phyloP scores from a whole-genome alignment of 768 basidiomycete species.

The Mycena kentingensis region DNA sequence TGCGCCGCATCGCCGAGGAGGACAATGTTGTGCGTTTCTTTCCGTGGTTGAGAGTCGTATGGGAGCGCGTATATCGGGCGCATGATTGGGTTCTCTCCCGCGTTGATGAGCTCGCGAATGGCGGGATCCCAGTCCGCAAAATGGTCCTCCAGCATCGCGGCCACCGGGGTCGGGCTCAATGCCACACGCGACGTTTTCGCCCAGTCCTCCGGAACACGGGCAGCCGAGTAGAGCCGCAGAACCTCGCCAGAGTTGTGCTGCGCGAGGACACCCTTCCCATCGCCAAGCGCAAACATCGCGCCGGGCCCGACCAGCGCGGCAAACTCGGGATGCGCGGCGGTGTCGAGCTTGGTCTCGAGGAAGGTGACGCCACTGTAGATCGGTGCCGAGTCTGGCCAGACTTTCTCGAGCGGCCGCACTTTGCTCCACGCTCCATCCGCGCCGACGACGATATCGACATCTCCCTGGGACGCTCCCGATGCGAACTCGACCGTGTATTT shows the following conservation, averaged over 20 bases:
- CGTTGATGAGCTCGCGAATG: neutral
- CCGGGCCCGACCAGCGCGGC: constrained; percentile 26
- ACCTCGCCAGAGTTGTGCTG: constrained; percentile 35
- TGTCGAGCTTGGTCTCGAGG: constrained; percentile 6
- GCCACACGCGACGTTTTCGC: neutral
- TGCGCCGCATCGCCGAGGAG: constrained; percentile 39
- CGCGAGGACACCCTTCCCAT: constrained; percentile 27
- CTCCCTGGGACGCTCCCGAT: constrained; percentile 32
- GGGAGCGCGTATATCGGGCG: constrained; percentile 5
- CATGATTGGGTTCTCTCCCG: neutral
- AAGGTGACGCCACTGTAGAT: constrained; percentile 27
- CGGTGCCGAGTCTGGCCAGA: constrained; percentile 27
- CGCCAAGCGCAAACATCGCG: constrained; percentile 22
- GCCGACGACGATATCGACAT: neutral
- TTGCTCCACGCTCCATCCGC: neutral
- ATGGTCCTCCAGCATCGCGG: neutral
- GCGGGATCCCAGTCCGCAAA: constrained; percentile 5
- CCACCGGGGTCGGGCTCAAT: neutral
- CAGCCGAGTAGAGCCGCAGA: constrained; percentile 25
- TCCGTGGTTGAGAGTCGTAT: neutral
- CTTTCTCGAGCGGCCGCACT: constrained; percentile 15
- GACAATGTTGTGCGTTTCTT: neutral
- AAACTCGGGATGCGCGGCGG: constrained; percentile 17
- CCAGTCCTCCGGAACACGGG: constrained; percentile 1
- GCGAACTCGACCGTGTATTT: constrained; percentile 20